A percentile compares a stretch with the other conserved stretches of the same genome.
phyloP scores from a whole-genome alignment of 441 rosid species.

The Euphorbia schlechtendalii region DNA sequence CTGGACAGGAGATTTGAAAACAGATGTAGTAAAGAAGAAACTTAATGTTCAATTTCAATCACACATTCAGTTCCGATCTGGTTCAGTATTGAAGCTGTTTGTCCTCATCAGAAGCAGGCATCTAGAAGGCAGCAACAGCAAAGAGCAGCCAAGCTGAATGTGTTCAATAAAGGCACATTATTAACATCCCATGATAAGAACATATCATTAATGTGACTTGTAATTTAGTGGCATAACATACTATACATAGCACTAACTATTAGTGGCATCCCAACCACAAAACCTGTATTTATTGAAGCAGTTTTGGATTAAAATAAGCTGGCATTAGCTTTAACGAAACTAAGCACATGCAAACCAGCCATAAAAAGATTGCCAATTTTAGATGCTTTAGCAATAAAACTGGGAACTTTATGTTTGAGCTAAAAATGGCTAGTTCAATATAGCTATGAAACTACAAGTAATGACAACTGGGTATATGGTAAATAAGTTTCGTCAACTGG shows the following conservation, averaged over 20 bases:
- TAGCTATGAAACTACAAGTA: neutral
- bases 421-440: neutral
- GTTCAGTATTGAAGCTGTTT: neutral
- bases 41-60: neutral
- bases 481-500: too few species aligned
- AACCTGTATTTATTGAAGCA: neutral
- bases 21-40: neutral
- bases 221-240: too few species aligned
- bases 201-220: neutral
- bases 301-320: neutral
- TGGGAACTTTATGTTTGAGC: neutral
- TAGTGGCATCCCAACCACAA: conserved; percentile 1
- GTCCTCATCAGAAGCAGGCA: conserved; percentile 33
- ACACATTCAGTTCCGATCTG: neutral
- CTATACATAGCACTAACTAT: neutral
- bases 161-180: neutral
- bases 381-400: neutral
- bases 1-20: neutral
- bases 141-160: conserved; percentile 51
- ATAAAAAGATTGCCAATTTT: neutral
- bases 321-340: conserved; percentile 1
- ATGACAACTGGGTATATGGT: too few species aligned
- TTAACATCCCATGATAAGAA: neutral
- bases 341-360: neutral
- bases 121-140: conserved; percentile 60